Conservation (phyloP, 2,329 filamentous ascomycete species). For the Botryotinia narcissicola region DNA sequence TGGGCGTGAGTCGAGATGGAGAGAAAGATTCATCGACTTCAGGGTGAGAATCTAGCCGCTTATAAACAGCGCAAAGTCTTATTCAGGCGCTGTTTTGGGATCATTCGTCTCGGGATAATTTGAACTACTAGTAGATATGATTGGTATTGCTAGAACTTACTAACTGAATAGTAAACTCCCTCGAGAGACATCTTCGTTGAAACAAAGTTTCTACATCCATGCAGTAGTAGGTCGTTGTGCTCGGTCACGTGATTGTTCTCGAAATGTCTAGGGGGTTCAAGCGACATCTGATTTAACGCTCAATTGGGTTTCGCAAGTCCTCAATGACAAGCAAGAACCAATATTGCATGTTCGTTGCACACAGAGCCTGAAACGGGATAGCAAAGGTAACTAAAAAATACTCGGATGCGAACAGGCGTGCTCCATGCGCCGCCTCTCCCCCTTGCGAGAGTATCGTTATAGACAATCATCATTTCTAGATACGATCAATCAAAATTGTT, state of each 20-base stretch:
- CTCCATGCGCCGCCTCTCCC: too few species aligned
- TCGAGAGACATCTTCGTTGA: not conserved
- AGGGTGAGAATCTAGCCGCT: not conserved
- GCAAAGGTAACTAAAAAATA: too few species aligned
- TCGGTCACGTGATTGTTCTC: not conserved
- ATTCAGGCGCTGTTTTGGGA: not conserved
- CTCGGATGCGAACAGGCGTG: too few species aligned
- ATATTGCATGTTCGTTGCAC: too few species aligned
- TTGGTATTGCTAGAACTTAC: not conserved
- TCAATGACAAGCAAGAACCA: too few species aligned
- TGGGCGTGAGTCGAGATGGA: not conserved
- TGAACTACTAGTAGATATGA: too few species aligned
- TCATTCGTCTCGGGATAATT: fast-evolving
- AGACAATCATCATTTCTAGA: too few species aligned
- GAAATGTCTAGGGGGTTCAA: not conserved
- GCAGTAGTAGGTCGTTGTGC: not conserved
- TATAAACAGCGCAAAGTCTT: not conserved
- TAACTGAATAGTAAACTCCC: not conserved
- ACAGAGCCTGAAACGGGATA: too few species aligned
- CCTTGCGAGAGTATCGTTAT: too few species aligned
- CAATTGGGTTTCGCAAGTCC: not conserved
- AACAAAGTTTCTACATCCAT: not conserved
- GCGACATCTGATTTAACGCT: not conserved
- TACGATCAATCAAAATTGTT: too few species aligned
- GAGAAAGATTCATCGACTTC: not conserved